Evolutionary conservation across 345 rosid species (phyloP), one percentile per base, ranked within the genome.

Genomic region (Barbarea vulgaris): DNA sequence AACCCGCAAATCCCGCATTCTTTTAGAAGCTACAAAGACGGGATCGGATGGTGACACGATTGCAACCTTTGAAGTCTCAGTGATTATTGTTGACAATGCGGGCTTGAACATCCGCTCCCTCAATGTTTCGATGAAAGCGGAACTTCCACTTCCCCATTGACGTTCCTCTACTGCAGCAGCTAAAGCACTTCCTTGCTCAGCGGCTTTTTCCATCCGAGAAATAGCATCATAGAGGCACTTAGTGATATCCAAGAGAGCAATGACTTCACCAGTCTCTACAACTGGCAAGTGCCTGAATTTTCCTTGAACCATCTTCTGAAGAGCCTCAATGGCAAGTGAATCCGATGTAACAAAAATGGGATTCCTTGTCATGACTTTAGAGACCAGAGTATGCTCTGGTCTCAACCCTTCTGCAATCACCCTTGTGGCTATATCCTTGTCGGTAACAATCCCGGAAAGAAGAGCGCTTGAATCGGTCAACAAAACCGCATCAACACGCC

Each of bases 161-260:
- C 88, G 88, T 76, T 96, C 99, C 84, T 95, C 99, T 27, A 92
- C 99, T 25, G 94, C 97, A 73, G 97, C 87, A 48, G 98, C 96
- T 74, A 95, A 86, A 13, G 96, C 97, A 76, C 87, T 95, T 24
- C 99, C 97, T 70, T 92, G 93, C 84, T 92, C 98, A 13, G 97
- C 90, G 13, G 93, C 91, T 87, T 90, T 95, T 69, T 95, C 99
- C 99, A 93, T 87, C 64, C 89, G 83, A 15, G 99, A 84, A 48
- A 95, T 95, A 25, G 98, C 98, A 81, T 92, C 98, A 65, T 92
- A 95, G 17, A 95, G 91, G 65, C 99, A 95, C 75, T 85, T 95
- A 9, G 98, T 88, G 27, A 95, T 95, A 79, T 95, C 99, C 74
- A 95, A 77, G 58, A 95, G 25, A 11, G 99, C 99, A 75, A 90